Percentiles rank a stretch among this genome's conserved stretches.
Evolutionary conservation across 805 yeast species (phyloP).

Genomic region (Scheffersomyces coipomensis): DNA sequence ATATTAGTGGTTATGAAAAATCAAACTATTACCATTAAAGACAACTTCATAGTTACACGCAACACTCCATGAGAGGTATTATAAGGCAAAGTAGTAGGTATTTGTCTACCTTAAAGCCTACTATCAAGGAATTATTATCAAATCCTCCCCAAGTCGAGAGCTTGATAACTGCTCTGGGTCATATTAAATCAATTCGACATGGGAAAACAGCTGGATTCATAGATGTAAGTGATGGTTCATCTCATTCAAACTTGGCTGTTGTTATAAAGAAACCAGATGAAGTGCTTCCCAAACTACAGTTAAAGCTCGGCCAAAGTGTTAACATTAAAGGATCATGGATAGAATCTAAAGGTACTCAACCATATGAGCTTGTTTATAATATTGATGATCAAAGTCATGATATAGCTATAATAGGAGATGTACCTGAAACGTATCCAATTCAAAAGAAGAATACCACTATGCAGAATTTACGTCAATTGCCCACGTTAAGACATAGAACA

Average conservation of each 20-base stretch:
- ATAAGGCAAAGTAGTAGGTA: too few relatives aligned
- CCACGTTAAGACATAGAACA: conserved; percentile 77
- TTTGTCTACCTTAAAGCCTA: conserved; percentile 9
- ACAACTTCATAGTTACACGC: too few relatives aligned
- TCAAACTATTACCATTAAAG: too few relatives aligned
- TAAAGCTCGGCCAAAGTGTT: conserved; percentile 47
- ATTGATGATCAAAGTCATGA: conserved; percentile 22
- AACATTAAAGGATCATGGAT: conserved; percentile 31
- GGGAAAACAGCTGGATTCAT: conserved; percentile 79
- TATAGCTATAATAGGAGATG: conserved; percentile 57
- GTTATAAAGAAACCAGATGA: conserved; percentile 26
- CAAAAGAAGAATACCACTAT: conserved; percentile 75
- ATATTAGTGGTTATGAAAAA: not conserved
- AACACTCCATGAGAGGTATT: too few relatives aligned
- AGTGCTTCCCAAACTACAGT: conserved; percentile 26
- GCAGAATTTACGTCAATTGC: conserved; percentile 67
- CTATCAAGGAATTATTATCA: conserved; percentile 23
- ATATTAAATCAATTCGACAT: conserved; percentile 63
- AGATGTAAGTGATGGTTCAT: conserved; percentile 79
- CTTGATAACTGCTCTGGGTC: conserved; percentile 55
- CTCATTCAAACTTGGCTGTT: conserved; percentile 52
- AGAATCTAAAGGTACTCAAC: conserved; percentile 31
- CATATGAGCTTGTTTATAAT: conserved; percentile 27
- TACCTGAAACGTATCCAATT: conserved; percentile 67
- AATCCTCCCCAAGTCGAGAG: conserved; percentile 37